A percentile compares a stretch with the other conserved stretches of the same genome.
Conservation (phyloP, 2,329 filamentous ascomycete genomes). For the Ceratocystiopsis sp. region DNA sequence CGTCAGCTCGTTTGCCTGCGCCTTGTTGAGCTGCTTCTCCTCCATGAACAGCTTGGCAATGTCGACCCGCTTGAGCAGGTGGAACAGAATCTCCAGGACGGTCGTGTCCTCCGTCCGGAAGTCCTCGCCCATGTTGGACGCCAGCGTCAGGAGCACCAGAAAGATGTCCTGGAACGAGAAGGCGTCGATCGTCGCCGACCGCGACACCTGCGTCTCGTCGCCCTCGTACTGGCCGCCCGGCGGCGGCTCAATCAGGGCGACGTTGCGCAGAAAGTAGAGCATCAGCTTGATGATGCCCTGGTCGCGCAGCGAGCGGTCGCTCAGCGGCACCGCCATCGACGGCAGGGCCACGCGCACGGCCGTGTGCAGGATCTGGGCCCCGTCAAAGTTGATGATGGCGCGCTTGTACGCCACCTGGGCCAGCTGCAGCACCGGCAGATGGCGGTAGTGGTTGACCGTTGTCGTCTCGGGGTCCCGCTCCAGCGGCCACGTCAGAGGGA, state of each 20-base stretch:
- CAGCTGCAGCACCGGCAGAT: conserved; percentile 76
- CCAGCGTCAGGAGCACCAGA: conserved; percentile 65
- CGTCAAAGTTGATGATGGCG: conserved; percentile 69
- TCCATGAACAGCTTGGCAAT: conserved; percentile 72
- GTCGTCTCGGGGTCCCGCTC: conserved; percentile 63
- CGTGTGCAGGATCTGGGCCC: conserved; percentile 59
- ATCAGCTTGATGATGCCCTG: conserved; percentile 86
- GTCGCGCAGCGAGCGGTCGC: conserved; percentile 62
- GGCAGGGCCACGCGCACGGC: conserved; percentile 69
- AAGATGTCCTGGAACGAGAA: conserved; percentile 88
- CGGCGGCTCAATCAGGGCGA: conserved; percentile 67
- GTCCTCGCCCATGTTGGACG: conserved; percentile 86
- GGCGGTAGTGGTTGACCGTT: conserved; percentile 84
- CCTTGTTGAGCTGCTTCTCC: conserved; percentile 50
- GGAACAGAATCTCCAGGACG: conserved; percentile 83
- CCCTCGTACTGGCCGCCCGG: conserved; percentile 58
- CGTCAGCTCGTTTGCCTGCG: conserved; percentile 56
- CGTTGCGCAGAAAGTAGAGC: conserved; percentile 76
- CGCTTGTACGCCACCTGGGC: conserved; percentile 84
- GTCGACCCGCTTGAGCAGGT: conserved; percentile 80
- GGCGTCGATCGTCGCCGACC: conserved; percentile 73
- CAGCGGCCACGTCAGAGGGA: conserved; percentile 87
- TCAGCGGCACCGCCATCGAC: conserved; percentile 62
- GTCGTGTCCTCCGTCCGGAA: conserved; percentile 78
- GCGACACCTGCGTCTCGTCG: conserved; percentile 79